Conservation (phyloP, 169 alveolate species). For the Plasmodium coatneyi region DNA sequence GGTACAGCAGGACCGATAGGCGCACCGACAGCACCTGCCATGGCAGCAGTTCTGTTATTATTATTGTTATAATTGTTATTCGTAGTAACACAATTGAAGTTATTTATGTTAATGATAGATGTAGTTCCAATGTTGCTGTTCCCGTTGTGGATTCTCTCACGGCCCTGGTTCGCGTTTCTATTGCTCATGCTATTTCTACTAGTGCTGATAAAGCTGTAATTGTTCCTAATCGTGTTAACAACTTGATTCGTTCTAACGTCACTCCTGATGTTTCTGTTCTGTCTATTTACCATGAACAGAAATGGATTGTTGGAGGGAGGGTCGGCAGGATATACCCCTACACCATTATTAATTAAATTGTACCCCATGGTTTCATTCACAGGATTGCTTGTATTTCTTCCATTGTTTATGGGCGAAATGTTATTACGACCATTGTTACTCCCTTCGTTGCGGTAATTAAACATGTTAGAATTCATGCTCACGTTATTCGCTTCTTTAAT, state of each 20-base stretch:
- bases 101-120: background rate
- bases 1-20: background rate
- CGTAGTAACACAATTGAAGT: background rate
- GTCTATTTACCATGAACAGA: slow-evolving; percentile 1
- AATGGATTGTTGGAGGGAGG: background rate
- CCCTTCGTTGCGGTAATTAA: background rate
- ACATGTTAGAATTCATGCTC: background rate
- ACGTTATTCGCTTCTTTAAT: slow-evolving; percentile 1
- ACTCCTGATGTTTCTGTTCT: background rate
- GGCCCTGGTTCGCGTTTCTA: background rate
- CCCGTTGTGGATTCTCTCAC: background rate
- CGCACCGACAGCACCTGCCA: background rate
- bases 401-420: background rate
- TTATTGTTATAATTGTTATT: background rate
- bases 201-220: slow-evolving; percentile 6
- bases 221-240: background rate
- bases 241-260: background rate
- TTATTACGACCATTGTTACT: background rate
- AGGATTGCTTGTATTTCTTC: background rate
- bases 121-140: background rate
- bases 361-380: background rate
- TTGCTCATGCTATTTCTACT: background rate
- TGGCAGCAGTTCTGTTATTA: background rate
- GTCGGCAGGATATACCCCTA: background rate
- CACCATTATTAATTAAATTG: slow-evolving; percentile 21